Base-by-base conservation (phyloP, 352 stramenopile genomes). In the Phytophthora kernoviae region DNA sequence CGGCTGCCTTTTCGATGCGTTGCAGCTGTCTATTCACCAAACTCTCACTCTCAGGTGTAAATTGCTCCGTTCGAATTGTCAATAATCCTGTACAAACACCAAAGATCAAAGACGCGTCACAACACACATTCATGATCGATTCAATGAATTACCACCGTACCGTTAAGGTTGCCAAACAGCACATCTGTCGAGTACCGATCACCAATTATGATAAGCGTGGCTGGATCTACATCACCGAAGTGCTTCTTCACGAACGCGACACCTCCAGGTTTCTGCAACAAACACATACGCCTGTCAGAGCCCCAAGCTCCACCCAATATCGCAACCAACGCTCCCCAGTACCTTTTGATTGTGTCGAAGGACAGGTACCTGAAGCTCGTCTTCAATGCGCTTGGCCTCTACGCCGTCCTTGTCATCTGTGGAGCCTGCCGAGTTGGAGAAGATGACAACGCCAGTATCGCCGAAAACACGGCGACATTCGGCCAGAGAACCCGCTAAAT, bases 101-200 rank as follows among this genome's bases (percentile, higher is more conserved):
- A 5, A 11, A 21, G 20, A 46, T 30, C 20, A 39, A 42, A 56
- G 8, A 54, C 5, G 17, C 30, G 9, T 14, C 33, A 30, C 12
- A 36, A 17, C 18, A 1, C 18, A 34, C 55, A 26, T 48, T 48
- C 41, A 11, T 11, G 20, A 22, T 15, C 11, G 10, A 17, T 15
- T 17, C 6, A 21, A 27, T 15, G 15, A 32, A 40, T 4, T 4
- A 21, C 2, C 33, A 9, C 49, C 62, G 52, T 30, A 92, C 85
- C 87, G 70, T 98, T 82, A 1, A 98, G 73, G 67, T 99, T 99
- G 22, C 96, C 97, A 75, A 99, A 99, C 11, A 99, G 84, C 41
- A 99, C 82, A 78, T 99, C 97, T 0, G 96, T 99, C 43, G 98
- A 92, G 58, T 99, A 91, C 39, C 97, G 82, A 77, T 99, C 97